Evolutionary conservation across 2,329 filamentous ascomycete species (phyloP).

Genomic region (Penicillium sumatraense): DNA sequence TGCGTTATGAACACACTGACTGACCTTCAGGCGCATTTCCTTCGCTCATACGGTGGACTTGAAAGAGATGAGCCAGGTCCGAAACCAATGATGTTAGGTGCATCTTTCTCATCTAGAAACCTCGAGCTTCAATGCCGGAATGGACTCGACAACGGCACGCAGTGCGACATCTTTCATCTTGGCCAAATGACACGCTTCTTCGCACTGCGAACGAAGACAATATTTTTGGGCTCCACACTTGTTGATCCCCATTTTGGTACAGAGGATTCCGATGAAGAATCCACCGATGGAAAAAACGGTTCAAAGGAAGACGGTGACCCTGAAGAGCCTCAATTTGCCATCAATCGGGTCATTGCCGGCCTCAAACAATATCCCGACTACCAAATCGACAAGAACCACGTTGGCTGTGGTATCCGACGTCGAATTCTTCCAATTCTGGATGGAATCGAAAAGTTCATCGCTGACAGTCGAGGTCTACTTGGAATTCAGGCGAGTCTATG

Average conservation of each 20-base stretch:
- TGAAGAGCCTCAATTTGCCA: conserved; percentile 29
- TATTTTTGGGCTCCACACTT: conserved; percentile 47
- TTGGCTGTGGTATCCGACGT: conserved; percentile 47
- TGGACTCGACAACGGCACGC: conserved; percentile 45
- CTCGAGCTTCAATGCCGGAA: conserved; percentile 46
- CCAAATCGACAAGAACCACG: conserved; percentile 47
- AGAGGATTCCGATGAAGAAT: conserved; percentile 8
- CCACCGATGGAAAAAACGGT: not conserved
- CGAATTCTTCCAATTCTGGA: conserved; percentile 45
- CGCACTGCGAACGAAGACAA: conserved; percentile 43
- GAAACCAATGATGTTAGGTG: conserved; percentile 13
- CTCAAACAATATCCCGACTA: conserved; percentile 49
- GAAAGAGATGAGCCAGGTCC: conserved; percentile 27
- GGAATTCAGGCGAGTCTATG: conserved; percentile 26
- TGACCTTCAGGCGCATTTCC: conserved; percentile 48
- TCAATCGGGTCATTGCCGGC: conserved; percentile 39
- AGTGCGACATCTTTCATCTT: conserved; percentile 51
- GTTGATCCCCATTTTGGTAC: conserved; percentile 38
- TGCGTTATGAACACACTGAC: conserved; percentile 48
- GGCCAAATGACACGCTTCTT: conserved; percentile 52
- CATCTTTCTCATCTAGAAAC: conserved; percentile 20
- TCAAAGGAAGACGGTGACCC: not conserved
- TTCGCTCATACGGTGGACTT: conserved; percentile 46
- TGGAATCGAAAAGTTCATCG: conserved; percentile 42
- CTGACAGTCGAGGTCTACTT: conserved; percentile 36